These are phyloP conservation scores for Afroboletus lepidellus DNA, from an alignment of 1,284 basidiomycete genomes.

Conservation along the genomic window DNA sequence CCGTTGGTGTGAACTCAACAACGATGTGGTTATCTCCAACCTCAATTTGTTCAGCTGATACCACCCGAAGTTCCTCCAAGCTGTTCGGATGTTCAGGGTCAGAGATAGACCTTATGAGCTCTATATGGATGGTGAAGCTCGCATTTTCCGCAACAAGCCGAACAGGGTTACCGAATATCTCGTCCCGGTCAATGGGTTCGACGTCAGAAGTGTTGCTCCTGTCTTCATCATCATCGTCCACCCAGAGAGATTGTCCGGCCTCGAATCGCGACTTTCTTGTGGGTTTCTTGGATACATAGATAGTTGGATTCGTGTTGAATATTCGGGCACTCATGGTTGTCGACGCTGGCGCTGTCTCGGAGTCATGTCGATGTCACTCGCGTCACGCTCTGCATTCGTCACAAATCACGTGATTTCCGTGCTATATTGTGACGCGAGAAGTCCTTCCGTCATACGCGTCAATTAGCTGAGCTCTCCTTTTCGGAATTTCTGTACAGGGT, in stretches of 20 bases:
- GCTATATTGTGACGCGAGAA: constrained; percentile 9
- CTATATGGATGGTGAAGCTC: constrained; percentile 40
- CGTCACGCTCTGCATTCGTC: constrained; percentile 13
- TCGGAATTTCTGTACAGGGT: constrained; percentile 8
- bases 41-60: constrained; percentile 85
- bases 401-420: constrained; percentile 26
- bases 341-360: neutral
- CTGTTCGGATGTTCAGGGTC: constrained; percentile 98
- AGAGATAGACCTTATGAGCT: constrained; percentile 89
- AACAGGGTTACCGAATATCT: constrained; percentile 56
- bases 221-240: constrained; percentile 42
- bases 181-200: constrained; percentile 69
- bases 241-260: constrained; percentile 48
- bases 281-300: constrained; percentile 48
- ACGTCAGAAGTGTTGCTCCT: constrained; percentile 28
- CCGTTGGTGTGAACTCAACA: constrained; percentile 95
- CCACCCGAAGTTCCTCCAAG: constrained; percentile 96
- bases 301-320: constrained; percentile 64
- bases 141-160: neutral
- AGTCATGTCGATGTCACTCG: constrained; percentile 13
- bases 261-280: constrained; percentile 37
- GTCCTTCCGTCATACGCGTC: constrained; percentile 17
- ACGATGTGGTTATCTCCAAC: constrained; percentile 73
- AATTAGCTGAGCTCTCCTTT: constrained; percentile 18
- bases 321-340: constrained; percentile 47